Conservation (phyloP, 2,329 filamentous ascomycete genomes). For the Calonectria leucothoes region DNA sequence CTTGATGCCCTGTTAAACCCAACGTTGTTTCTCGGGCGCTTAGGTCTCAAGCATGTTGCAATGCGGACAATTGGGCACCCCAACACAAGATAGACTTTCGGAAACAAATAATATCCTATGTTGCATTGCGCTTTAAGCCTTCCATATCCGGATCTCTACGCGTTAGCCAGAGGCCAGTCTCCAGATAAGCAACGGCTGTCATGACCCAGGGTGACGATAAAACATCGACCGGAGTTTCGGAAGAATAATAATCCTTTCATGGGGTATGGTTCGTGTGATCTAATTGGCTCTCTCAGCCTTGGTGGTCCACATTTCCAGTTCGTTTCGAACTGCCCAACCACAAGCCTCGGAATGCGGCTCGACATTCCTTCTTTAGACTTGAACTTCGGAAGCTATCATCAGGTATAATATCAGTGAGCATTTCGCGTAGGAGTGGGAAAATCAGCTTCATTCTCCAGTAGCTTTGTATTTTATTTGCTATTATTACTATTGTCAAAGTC, state of each 20-base stretch:
- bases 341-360: not conserved
- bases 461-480: not conserved
- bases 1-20: not conserved
- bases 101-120: not conserved
- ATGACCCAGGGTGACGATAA: not conserved
- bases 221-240: not conserved
- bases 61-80: not conserved
- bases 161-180: not conserved
- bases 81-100: not conserved
- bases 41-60: not conserved
- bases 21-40: not conserved
- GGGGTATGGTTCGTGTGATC: not conserved
- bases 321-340: slow-evolving; percentile 3
- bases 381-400: not conserved
- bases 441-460: not conserved
- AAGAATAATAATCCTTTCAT: not conserved
- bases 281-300: not conserved
- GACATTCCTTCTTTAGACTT: not conserved
- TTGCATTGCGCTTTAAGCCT: not conserved
- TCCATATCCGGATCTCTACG: not conserved
- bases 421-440: not conserved
- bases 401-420: not conserved
- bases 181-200: not conserved
- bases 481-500: not conserved
- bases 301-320: not conserved